Evolutionary conservation across 116 monocot species (phyloP), one percentile per base, ranked within the genome.

Genomic region (Posidonia oceanica): DNA sequence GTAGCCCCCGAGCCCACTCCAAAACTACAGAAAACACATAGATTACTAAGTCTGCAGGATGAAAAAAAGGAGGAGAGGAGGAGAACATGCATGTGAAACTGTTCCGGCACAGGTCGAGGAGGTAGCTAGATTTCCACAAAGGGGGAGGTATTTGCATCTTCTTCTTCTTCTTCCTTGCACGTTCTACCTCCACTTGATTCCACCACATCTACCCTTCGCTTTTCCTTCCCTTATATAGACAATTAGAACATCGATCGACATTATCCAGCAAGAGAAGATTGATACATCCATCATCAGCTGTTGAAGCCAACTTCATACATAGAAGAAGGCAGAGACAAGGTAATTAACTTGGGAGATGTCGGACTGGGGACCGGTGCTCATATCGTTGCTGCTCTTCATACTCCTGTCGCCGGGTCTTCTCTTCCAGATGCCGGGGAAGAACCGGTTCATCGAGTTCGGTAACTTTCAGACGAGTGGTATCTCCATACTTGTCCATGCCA

Each of bases 311-410:
- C 7, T 4, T 12, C 11, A 48, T 48, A 7, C 11, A 48, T 1
- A 4, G 44, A 44, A 8, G 44, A 8, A 44, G 44, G 7, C 7
- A 44, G 41, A 6, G 44, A 44, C 7, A 4, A 8, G 12, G 48
- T 12, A 7, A 48, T 12, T 7, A 12, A 48, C 48, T 29, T 29
- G 48, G 7, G 11, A 7, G 7, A 75, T 75, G 67, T n/a, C 74
- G 57, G 75, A 75, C 17, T 75, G 75, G 75, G 75, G 75, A 20
- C 67, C 75, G 12, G 75, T 75, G 67, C 23, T 75, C 36, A 51
- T 75, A 58, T 56, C 75, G 20, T 58, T 75, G 67, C 14, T 68
- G 40, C 75, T 75, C n/a, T 75, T 75, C 42, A 37, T 74, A 37
- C 66, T 74, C 8, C 41, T 74, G 61, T 65, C 74, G 11, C 74